These are phyloP conservation scores for Zasmidium angulare DNA, from an alignment of 2,329 filamentous ascomycete genomes.

Conservation along the genomic window DNA sequence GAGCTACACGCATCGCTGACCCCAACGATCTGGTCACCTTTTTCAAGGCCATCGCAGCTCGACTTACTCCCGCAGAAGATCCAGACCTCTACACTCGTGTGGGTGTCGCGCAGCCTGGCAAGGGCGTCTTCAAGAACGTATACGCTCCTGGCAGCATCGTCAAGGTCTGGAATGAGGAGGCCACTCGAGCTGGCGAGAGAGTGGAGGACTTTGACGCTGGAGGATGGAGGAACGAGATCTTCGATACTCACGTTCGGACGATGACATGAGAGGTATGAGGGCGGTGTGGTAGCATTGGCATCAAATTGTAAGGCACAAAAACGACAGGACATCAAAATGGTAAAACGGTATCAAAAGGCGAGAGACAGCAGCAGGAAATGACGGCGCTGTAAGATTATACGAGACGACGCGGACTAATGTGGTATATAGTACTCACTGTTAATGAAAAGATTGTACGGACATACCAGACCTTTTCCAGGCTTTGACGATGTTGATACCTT, in stretches of 20 bases:
- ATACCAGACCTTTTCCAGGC: no score
- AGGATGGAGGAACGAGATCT: conserved; percentile 86
- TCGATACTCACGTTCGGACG: conserved; percentile 47
- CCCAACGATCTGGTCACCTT: conserved; percentile 81
- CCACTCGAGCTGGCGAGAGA: conserved; percentile 65
- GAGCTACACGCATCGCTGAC: conserved; percentile 79
- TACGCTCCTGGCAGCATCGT: conserved; percentile 89
- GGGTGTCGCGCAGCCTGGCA: conserved; percentile 62
- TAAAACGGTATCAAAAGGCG: not conserved
- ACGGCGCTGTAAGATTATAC: no score
- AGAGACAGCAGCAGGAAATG: no score
- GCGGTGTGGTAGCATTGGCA: not conserved
- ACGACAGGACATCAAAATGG: not conserved
- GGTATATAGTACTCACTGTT: no score
- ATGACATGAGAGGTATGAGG: conserved; percentile 22
- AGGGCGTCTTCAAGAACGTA: conserved; percentile 73
- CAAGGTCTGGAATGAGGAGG: conserved; percentile 86
- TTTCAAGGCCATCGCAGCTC: conserved; percentile 74
- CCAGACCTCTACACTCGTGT: conserved; percentile 74
- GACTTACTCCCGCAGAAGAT: conserved; percentile 69
- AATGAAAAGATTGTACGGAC: no score
- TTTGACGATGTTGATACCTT: no score
- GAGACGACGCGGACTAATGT: no score
- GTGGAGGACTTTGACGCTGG: conserved; percentile 70
- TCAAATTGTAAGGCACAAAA: not conserved